Percentiles rank a stretch among this genome's conserved stretches.
These are phyloP conservation scores for Aspergillus vadensis DNA, from an alignment of 2,329 filamentous ascomycete genomes.

Conservation along the genomic window DNA sequence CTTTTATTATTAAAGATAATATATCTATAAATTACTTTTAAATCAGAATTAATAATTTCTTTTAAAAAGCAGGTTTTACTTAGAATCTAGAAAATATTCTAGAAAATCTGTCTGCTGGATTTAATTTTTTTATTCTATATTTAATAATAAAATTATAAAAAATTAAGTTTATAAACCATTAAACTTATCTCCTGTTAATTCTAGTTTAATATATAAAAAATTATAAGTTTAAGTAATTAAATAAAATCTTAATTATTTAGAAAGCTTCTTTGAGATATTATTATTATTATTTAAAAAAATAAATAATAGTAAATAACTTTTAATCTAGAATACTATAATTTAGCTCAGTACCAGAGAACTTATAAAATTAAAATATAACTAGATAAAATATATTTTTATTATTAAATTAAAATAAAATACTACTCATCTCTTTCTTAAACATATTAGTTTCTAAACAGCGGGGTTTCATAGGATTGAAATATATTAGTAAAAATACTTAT, in stretches of 20 bases:
- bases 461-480: background rate
- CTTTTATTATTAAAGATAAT: too few species aligned
- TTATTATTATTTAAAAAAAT: background rate
- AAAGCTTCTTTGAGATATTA: background rate
- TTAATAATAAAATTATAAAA: background rate
- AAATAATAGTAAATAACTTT: too few species aligned
- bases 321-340: too few species aligned
- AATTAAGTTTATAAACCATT: background rate
- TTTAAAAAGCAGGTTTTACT: background rate
- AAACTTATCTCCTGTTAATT: background rate
- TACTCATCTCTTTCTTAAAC: background rate
- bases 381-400: background rate
- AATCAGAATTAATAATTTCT: background rate
- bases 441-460: background rate
- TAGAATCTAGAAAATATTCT: background rate
- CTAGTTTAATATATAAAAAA: background rate
- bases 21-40: background rate
- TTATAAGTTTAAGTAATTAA: background rate
- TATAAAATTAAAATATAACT: background rate
- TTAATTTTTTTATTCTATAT: background rate
- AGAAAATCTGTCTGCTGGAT: background rate
- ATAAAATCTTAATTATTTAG: background rate
- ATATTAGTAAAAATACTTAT: background rate
- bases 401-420: background rate
- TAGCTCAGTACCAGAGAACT: too few species aligned